Evolutionary conservation across 371 early-diverging fungal genomes (phyloP), one percentile per base, ranked within the genome.

Genomic region (Coemansia sp.): DNA sequence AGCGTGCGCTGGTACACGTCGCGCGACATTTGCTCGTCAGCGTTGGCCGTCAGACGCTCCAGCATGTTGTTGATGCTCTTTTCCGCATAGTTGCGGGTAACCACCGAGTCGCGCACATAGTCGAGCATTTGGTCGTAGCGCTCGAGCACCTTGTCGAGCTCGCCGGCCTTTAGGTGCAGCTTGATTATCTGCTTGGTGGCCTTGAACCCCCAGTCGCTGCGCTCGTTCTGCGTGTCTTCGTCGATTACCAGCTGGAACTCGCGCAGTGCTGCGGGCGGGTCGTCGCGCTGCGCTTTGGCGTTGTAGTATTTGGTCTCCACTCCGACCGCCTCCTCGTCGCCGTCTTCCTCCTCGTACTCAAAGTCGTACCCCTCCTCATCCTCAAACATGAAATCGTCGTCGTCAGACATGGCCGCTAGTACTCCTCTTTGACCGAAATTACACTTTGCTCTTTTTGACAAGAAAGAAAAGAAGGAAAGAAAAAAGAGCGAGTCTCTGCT

Each of bases 21-120:
- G 62, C 93, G 93, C 84, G 94, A 85, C 63, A 93, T 90, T 3
- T 66, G 70, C 83, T 89, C 85, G 51, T 93, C 89, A 31, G 85
- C 83, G 26, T 89, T 81, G 8, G 83, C 75, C 4, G 94, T 89
- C 13, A 93, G 87, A 55, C 83, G 87, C 68, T 98, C 96, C 34
- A 98, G 79, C 59, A 94, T 91, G 65, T 90, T 93, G 84, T 95
- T 95, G 82, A 98, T 94, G 69, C 89, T 89, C 82, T 96, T 98
- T 72, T 98, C 98, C 72, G 92, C 88, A 63, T 95, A 91, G 80
- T 94, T 95, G 57, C 93, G 86, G 2, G 95, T 88, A 7, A 94
- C 93, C 3, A 54, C 49, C 0, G 92, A 90, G 4, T 85, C 81
- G 70, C 91, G 88, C 43, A 87, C 86, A 71, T 90, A 94, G 0